Conservation (phyloP, 352 stramenopile genomes). For the Phytopythium chamaehyphon region DNA sequence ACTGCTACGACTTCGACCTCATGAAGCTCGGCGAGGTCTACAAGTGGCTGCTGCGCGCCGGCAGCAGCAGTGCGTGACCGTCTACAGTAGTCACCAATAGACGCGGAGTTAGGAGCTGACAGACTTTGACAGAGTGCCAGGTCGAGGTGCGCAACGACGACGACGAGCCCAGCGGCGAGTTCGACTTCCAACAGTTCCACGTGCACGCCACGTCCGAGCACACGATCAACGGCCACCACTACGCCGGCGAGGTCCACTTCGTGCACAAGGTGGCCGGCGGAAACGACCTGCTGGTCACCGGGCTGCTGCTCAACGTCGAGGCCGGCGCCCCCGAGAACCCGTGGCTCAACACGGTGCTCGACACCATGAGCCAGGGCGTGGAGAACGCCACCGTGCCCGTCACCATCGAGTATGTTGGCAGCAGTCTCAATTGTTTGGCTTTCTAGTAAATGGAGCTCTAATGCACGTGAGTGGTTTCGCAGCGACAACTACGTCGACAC, state of each 20-base stretch:
- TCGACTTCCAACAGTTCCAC: constrained; percentile 57
- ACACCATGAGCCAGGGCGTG: constrained; percentile 26
- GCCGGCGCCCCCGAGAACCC: constrained; percentile 22
- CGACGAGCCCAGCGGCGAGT: constrained; percentile 19
- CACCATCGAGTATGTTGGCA: constrained; percentile 27
- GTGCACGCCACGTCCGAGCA: constrained; percentile 43
- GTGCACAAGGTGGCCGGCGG: constrained; percentile 34
- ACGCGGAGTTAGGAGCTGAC: neutral
- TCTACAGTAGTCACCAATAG: too few relatives aligned
- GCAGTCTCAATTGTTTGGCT: neutral
- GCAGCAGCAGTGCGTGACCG: constrained; percentile 25
- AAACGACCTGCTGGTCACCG: constrained; percentile 25
- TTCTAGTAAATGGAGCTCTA: neutral
- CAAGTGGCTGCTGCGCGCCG: constrained; percentile 49
- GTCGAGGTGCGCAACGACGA: constrained; percentile 39
- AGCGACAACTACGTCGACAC: constrained; percentile 58
- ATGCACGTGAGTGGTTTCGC: neutral
- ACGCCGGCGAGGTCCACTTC: constrained; percentile 45
- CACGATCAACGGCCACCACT: constrained; percentile 37
- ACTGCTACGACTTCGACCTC: constrained; percentile 50
- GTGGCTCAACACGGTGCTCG: constrained; percentile 47
- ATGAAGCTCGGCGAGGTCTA: constrained; percentile 58
- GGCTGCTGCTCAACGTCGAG: constrained; percentile 42
- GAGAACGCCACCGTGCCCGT: constrained; percentile 18
- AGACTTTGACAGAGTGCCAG: constrained; percentile 36